Evolutionary conservation across 352 stramenopile genomes (phyloP).

Genomic region (Phytopythium litorale): DNA sequence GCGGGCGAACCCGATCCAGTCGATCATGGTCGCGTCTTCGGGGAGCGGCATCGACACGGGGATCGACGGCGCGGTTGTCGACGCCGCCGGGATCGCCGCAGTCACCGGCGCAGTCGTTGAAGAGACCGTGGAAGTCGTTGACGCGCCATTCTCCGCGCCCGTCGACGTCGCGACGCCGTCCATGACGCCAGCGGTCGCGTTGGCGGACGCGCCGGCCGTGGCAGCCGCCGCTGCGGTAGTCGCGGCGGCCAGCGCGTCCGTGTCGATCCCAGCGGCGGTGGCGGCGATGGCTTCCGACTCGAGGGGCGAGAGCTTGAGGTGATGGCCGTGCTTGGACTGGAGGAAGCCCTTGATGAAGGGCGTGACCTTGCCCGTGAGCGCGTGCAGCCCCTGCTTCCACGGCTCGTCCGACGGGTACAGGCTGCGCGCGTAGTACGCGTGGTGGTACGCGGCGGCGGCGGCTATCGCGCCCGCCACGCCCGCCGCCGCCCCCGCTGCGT

Average conservation of each 20-base stretch:
- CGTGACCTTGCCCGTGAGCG: constrained; percentile 43
- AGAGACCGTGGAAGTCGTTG: background rate
- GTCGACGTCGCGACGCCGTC: background rate
- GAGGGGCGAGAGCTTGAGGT: background rate
- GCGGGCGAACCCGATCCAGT: constrained; percentile 68
- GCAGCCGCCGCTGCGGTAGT: background rate
- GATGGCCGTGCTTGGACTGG: constrained; percentile 18
- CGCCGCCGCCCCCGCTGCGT: background rate
- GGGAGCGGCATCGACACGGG: constrained; percentile 1
- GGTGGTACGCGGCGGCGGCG: background rate
- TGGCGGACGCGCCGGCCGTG: background rate
- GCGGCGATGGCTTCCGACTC: background rate
- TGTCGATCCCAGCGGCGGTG: constrained; percentile 1
- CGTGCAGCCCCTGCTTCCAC: constrained; percentile 61
- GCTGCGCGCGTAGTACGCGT: constrained; percentile 14
- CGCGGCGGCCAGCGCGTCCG: background rate
- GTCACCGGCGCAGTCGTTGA: background rate
- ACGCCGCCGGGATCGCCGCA: background rate
- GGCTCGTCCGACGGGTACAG: constrained; percentile 62
- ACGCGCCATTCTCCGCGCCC: background rate
- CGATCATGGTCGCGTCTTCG: constrained; percentile 18
- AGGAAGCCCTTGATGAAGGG: constrained; percentile 66
- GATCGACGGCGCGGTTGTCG: background rate
- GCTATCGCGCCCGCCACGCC: background rate
- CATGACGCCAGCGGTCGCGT: background rate